Evolutionary conservation across 768 basidiomycete species (phyloP).

Genomic region (Cytidiella melzeri): DNA sequence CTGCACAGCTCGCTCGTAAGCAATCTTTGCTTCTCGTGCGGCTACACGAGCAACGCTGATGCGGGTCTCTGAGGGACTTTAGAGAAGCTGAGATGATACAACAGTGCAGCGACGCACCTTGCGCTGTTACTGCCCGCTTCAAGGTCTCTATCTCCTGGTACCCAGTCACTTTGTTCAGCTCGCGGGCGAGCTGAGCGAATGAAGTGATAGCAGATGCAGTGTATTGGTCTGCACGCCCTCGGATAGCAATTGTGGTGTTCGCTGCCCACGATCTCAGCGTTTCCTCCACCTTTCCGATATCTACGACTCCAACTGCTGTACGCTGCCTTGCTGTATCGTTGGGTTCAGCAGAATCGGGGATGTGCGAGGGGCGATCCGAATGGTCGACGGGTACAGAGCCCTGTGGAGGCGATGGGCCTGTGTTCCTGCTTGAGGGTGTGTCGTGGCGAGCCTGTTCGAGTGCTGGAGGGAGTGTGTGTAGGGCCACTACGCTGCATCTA

Average conservation of each 20-base stretch:
- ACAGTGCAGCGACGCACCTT: constrained; percentile 50
- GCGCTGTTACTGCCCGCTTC: constrained; percentile 68
- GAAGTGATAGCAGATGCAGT: constrained; percentile 49
- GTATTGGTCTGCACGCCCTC: constrained; percentile 51
- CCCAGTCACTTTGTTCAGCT: constrained; percentile 84
- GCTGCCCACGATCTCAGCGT: constrained; percentile 40
- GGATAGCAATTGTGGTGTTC: constrained; percentile 32
- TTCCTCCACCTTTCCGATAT: constrained; percentile 11
- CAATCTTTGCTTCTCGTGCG: constrained; percentile 65
- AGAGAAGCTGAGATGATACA: background rate
- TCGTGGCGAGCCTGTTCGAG: background rate
- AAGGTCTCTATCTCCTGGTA: constrained; percentile 86
- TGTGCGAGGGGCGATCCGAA: too few species aligned
- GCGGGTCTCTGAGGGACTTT: constrained; percentile 49
- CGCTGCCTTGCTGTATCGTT: too few species aligned
- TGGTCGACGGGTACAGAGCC: too few species aligned
- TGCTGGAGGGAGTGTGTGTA: background rate
- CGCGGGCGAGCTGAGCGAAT: constrained; percentile 68
- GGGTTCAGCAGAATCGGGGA: too few species aligned
- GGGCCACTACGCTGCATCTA: too few species aligned
- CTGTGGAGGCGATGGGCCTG: too few species aligned
- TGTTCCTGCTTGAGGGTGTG: too few species aligned
- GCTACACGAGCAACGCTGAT: constrained; percentile 63
- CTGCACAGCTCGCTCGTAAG: constrained; percentile 73
- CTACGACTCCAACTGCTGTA: too few species aligned